These are phyloP conservation scores for Sarocladiaceae sp. DNA, from an alignment of 2,329 filamentous ascomycete genomes.

Conservation along the genomic window DNA sequence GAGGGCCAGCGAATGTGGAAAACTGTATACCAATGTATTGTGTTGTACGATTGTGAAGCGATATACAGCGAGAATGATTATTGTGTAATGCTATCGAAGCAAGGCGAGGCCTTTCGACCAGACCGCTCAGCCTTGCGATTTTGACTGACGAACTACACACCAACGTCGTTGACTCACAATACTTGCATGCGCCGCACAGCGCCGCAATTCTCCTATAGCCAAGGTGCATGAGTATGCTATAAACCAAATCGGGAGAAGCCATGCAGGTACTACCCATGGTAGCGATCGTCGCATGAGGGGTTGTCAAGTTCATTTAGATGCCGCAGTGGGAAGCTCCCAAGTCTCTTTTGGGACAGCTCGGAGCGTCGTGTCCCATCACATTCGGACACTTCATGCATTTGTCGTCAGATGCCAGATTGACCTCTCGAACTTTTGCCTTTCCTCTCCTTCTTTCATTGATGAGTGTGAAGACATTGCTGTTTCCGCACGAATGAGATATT, in stretches of 20 bases:
- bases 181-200: background rate
- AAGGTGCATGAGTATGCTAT: background rate
- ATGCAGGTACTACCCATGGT: background rate
- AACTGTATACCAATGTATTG: background rate
- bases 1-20: background rate
- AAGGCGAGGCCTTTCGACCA: no score
- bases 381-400: background rate
- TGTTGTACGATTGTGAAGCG: background rate
- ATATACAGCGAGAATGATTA: background rate
- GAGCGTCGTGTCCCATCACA: background rate
- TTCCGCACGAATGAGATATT: no score
- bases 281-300: background rate
- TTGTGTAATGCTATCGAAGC: no score
- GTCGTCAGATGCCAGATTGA: background rate
- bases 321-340: background rate
- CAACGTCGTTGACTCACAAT: no score
- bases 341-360: constrained; percentile 5
- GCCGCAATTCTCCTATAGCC: background rate
- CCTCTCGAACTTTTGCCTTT: background rate
- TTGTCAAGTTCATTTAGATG: constrained; percentile 6
- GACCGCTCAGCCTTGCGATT: no score
- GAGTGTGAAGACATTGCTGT: no score
- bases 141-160: no score
- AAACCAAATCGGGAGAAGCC: background rate
- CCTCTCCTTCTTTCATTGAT: background rate